These are phyloP conservation scores for Fraxinus americana DNA, from an alignment of 257 asterid genomes.

Conservation along the genomic window DNA sequence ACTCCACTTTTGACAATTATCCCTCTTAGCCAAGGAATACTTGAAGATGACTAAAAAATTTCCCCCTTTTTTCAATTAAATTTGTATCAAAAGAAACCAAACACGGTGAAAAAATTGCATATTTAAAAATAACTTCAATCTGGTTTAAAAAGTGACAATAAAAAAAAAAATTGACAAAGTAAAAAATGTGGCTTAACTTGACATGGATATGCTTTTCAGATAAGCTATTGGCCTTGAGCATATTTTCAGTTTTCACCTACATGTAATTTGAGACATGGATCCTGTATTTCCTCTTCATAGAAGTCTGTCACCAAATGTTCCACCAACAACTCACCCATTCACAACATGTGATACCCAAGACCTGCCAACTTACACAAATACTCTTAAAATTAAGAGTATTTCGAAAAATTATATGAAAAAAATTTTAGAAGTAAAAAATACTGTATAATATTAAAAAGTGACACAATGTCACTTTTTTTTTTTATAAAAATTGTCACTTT, in stretches of 20 bases:
- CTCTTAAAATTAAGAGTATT: too few relatives aligned
- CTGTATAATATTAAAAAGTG: too few relatives aligned
- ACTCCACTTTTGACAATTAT: slow-evolving; percentile 42
- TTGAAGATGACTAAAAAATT: slow-evolving; percentile 34
- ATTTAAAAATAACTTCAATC: background rate
- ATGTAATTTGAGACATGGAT: background rate
- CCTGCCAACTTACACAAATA: too few relatives aligned
- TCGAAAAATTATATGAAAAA: too few relatives aligned
- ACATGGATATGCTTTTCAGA: background rate
- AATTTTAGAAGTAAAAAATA: too few relatives aligned
- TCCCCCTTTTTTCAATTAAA: background rate
- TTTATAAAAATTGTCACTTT: too few relatives aligned
- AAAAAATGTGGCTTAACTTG: background rate
- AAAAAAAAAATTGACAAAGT: too few relatives aligned
- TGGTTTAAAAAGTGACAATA: too few relatives aligned
- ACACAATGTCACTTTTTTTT: too few relatives aligned
- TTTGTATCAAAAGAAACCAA: slow-evolving; percentile 26
- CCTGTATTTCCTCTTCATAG: background rate
- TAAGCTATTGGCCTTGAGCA: background rate
- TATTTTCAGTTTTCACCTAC: background rate
- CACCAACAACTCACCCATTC: background rate
- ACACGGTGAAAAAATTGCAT: slow-evolving; percentile 14
- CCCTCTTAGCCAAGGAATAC: slow-evolving; percentile 48
- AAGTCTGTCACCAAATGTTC: background rate
- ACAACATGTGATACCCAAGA: background rate